A percentile compares a stretch with the other conserved stretches of the same genome.
Conservation (phyloP, 768 basidiomycete species). For the Termitomyces sp. region DNA sequence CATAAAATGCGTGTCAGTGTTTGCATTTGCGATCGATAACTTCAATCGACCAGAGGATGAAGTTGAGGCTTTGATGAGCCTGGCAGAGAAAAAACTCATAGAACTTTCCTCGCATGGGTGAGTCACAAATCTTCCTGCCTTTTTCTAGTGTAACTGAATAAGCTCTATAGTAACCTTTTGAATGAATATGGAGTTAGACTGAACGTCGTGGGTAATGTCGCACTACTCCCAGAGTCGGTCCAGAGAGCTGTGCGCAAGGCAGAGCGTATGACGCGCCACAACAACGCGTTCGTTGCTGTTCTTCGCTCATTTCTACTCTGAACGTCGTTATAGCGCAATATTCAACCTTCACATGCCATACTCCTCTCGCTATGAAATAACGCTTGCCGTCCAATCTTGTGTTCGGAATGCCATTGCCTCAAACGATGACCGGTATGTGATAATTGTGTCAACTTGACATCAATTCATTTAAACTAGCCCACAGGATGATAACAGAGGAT, state of each 20-base stretch:
- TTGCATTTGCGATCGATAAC: constrained; percentile 98
- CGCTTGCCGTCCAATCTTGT: constrained; percentile 61
- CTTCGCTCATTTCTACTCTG: not conserved
- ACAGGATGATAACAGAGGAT: constrained; percentile 50
- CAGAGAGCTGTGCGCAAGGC: constrained; percentile 64
- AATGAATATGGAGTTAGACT: constrained; percentile 80
- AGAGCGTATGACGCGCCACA: constrained; percentile 69
- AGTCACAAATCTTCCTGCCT: constrained; percentile 16
- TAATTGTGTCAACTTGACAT: not conserved
- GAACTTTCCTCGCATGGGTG: constrained; percentile 83
- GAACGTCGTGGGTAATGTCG: constrained; percentile 70
- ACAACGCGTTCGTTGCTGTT: constrained; percentile 46
- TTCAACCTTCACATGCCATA: constrained; percentile 94
- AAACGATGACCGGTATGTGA: constrained; percentile 5
- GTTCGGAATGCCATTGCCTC: constrained; percentile 32
- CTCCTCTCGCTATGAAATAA: constrained; percentile 87
- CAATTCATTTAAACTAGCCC: not conserved
- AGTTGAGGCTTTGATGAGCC: constrained; percentile 81
- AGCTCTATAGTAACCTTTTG: constrained; percentile 58
- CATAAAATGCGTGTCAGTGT: constrained; percentile 84
- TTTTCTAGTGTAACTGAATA: not conserved
- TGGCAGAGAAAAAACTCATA: constrained; percentile 70
- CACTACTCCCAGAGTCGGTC: constrained; percentile 76
- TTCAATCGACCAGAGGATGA: constrained; percentile 86
- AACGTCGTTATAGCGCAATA: constrained; percentile 51